These are phyloP conservation scores for Pyricularia pennisetigena DNA, from an alignment of 2,329 filamentous ascomycete genomes.

Conservation along the genomic window DNA sequence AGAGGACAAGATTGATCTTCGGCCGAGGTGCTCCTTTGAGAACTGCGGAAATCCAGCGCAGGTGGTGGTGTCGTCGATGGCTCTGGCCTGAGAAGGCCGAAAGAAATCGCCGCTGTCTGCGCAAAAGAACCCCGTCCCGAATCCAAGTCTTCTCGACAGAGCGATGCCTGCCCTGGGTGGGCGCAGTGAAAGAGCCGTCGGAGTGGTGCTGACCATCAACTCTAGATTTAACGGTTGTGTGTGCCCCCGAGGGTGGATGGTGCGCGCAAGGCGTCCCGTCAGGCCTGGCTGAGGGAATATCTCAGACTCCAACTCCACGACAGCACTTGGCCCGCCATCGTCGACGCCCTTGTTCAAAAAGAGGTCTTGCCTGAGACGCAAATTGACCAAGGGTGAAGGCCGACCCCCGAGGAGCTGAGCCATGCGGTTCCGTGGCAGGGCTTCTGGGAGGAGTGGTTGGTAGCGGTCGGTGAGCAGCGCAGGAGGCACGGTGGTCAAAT, in stretches of 20 bases:
- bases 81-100: slow-evolving; percentile 7
- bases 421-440: slow-evolving; percentile 23
- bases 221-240: slow-evolving; percentile 25
- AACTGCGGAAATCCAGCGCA: slow-evolving; percentile 5
- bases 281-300: slow-evolving; percentile 26
- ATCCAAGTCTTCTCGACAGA: slow-evolving; percentile 20
- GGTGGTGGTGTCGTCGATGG: neutral
- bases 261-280: slow-evolving; percentile 25
- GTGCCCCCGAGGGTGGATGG: slow-evolving; percentile 14
- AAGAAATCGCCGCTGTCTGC: slow-evolving; percentile 30
- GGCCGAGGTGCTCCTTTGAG: neutral
- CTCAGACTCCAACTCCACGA: slow-evolving; percentile 26
- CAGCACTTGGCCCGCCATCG: slow-evolving; percentile 10
- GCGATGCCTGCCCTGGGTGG: slow-evolving; percentile 21
- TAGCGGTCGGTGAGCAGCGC: slow-evolving; percentile 25
- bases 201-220: slow-evolving; percentile 15
- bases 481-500: slow-evolving; percentile 18
- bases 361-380: slow-evolving; percentile 30
- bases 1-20: neutral
- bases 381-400: slow-evolving; percentile 25
- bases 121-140: slow-evolving; percentile 26
- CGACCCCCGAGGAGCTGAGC: slow-evolving; percentile 26
- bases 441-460: slow-evolving; percentile 26
- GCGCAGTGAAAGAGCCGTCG: slow-evolving; percentile 4
- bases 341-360: slow-evolving; percentile 8